Base-by-base conservation (phyloP, 2,329 filamentous ascomycete species). In the Juglanconis oblonga region DNA sequence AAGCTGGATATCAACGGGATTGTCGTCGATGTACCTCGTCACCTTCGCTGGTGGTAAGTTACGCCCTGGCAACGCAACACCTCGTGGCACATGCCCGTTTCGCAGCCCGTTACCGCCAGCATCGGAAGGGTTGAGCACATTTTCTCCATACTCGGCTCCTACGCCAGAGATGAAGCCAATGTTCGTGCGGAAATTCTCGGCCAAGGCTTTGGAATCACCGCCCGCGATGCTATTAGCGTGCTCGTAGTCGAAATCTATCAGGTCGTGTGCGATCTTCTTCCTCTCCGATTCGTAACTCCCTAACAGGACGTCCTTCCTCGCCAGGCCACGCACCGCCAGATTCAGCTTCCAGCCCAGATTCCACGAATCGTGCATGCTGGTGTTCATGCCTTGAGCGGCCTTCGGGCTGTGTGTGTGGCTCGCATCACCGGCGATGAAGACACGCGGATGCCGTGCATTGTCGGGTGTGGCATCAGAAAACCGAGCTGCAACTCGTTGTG, bases 361-460 rank as follows among this genome's bases (percentile, higher is more conserved):
- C 67, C 89, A 82, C 2, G 81, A 76, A 61, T 89, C 87, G 50
- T 81, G 75, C 76, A 85, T 83, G 10, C 79, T 80, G 3, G 79
- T 80, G 70, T 92, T 92, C 80, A 82, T 82, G 50, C 81, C 88
- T 72, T 89, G 88, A 0, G 87, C 88, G 1, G 87, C 87, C 71
- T 90, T 90, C 3, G 88, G 88, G 2, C 84, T 87, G 68, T 91
- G 88, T 0, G 87, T 90, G 64, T 91, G 88, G 63, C 85, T 87
- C 40, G 87, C 87, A 68, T 91, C 87, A 8, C 87, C 87, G 5
- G 85, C 85, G 42, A 91, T 76, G 70, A 91, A 91, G 13, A 88
- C 82, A 13, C 85, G 81, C 38, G 77, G 71, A 62, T 85, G 76
- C 4, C 36, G 40, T 2, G 49, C 14, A 3, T 11, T 14, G 1